Base-by-base conservation (phyloP, 129 eudicot species). In the Flaveria linearis region DNA sequence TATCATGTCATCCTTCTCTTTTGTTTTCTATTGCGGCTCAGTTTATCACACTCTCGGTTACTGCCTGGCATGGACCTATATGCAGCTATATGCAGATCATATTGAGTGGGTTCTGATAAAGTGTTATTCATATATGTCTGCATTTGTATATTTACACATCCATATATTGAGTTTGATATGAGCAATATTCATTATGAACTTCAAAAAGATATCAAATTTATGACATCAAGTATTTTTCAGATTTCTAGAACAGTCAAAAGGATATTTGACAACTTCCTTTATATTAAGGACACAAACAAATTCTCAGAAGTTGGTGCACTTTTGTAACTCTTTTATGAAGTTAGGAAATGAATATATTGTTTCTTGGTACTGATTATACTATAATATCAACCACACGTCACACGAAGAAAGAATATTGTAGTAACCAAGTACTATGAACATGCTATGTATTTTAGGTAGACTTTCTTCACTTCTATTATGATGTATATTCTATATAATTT, bases 71-170 rank as follows among this genome's bases (percentile, higher is more conserved):
- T 58, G 25, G 18, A 62, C 68, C 9, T 22, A 16, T 36, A 5
- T 36, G 8, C 41, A 4, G 41, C 9, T 22, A 16, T 36, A 5
- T 36, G 8, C 41, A 4, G 41, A 36, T 36, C 63, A 52, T 71
- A 30, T 28, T 42, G 41, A 68, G 36, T 71, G 61, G 43, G 7
- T 16, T 36, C 11, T 5, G 30, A 52, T 33, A 72, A 9, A 72
- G 9, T 52, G 76, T 33, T 52, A 52, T n/a, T 71, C 58, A 41
- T 71, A 71, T 33, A 9, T 50, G 64, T 30, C 49, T 71, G 58
- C 26, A 16, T 9, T 14, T 28, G 46, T n/a, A 28, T 51, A 30
- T 18, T 17, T 68, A 5, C 72, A 42, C 18, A 5, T 36, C 41
- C 41, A 42, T 63, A 28, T 18, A 1, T 42, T 43, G 53, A 43